A percentile compares a stretch with the other conserved stretches of the same genome.
Conservation (phyloP, 768 basidiomycete genomes). For the Lactarius indigo region DNA sequence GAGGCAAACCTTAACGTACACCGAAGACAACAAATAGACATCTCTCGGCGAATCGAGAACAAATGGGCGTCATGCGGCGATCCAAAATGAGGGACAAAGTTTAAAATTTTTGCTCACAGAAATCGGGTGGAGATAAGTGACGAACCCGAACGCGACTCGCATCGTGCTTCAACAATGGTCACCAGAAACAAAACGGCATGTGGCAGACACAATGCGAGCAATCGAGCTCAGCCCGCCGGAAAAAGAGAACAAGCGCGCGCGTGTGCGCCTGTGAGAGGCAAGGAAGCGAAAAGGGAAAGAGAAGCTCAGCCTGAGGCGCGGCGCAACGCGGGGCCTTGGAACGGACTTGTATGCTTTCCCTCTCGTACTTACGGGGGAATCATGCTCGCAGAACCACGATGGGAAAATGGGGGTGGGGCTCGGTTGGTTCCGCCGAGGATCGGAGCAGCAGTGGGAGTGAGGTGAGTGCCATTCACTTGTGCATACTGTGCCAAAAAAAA, state of each 20-base stretch:
- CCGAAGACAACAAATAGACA: conserved; percentile 16
- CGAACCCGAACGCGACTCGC: background rate
- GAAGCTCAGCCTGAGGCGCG: conserved; percentile 7
- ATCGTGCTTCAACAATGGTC: conserved; percentile 8
- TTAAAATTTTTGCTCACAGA: conserved; percentile 10
- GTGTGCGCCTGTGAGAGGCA: background rate
- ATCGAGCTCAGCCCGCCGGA: background rate
- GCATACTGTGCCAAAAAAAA: background rate
- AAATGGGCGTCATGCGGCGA: conserved; percentile 11
- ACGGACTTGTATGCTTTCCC: background rate
- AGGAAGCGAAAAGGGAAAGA: background rate
- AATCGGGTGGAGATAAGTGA: background rate
- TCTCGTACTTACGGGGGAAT: background rate
- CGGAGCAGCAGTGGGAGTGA: background rate
- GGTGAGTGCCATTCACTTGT: background rate
- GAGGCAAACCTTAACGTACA: conserved; percentile 20
- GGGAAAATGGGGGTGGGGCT: background rate
- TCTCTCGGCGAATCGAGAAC: conserved; percentile 19
- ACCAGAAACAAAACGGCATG: background rate
- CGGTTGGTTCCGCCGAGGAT: conserved; percentile 1
- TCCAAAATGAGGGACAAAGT: conserved; percentile 8
- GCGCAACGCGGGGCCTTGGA: conserved; percentile 6
- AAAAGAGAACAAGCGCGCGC: background rate
- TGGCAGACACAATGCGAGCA: background rate
- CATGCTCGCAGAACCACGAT: background rate